These are phyloP conservation scores for Ramaria sp. DNA, from an alignment of 768 basidiomycete genomes.

Conservation along the genomic window DNA sequence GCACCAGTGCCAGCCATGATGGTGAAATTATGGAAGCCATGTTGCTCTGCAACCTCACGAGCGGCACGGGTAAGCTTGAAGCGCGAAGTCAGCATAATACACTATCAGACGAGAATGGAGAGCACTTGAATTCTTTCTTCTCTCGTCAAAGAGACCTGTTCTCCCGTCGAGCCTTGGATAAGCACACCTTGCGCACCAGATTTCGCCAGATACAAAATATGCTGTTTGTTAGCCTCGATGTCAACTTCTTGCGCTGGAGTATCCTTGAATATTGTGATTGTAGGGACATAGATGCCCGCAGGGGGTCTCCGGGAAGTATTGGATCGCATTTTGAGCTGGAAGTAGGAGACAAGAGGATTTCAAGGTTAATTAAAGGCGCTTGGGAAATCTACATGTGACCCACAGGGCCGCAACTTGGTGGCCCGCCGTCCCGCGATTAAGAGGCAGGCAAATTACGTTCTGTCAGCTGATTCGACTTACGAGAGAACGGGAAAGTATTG, in stretches of 20 bases:
- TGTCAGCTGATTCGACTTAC: no score
- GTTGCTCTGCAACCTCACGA: constrained; percentile 59
- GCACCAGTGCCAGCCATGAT: constrained; percentile 81
- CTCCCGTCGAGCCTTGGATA: constrained; percentile 20
- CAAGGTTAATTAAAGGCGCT: no score
- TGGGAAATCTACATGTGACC: no score
- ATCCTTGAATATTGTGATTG: constrained; percentile 21
- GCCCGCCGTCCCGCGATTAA: no score
- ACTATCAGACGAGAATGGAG: neutral
- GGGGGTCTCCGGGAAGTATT: neutral
- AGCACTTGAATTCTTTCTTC: constrained; percentile 20
- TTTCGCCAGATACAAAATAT: constrained; percentile 20
- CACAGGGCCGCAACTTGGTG: no score
- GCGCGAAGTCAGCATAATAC: constrained; percentile 7
- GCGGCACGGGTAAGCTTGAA: constrained; percentile 32
- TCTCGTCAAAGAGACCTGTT: constrained; percentile 19
- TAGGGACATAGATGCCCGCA: constrained; percentile 16
- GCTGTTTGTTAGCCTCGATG: constrained; percentile 21
- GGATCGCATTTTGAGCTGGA: neutral
- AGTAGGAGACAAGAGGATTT: no score
- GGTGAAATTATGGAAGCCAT: constrained; percentile 48
- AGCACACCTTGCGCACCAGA: constrained; percentile 21
- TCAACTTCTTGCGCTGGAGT: constrained; percentile 22
- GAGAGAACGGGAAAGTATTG: no score
- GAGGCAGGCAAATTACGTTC: no score